Evolutionary conservation across 495 filamentous ascomycete species (phyloP), one percentile per base, ranked within the genome.

Genomic region (Xylaria grammica): DNA sequence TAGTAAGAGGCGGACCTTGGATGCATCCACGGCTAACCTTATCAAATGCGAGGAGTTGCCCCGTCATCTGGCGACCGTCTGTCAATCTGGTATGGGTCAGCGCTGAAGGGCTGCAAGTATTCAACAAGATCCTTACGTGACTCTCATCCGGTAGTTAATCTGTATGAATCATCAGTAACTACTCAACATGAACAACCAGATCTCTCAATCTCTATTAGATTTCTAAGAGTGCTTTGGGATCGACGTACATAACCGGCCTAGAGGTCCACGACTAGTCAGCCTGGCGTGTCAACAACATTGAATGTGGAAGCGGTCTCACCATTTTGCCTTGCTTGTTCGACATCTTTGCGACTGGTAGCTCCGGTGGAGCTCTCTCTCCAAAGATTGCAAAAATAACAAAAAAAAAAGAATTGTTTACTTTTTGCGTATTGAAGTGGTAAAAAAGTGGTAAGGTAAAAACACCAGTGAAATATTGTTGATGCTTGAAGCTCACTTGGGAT

Each of bases 241-340:
- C 44, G 54, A 88, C 93, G 82, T 90, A 99, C 95, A 81, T 96
- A 92, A 80, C 96, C 96, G 90, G 91, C 89, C 95, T 99, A 86
- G 66, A 69, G 72, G 56, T 74, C 63, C 70, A 73, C 74, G 70
- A 73, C 70, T 77, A 74, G 89, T 97, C 84, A 96, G 92, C 87
- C 82, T 82, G 79, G 72, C 72, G 78, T 82, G 86, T 90, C 83
- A 90, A 87, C 84, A 78, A 66, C 60, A 69, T 74, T 74, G n/a
- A 77, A 75, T 75, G 80, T 38, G 65, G 61, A 78, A 67, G 67
- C 68, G 72, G 63, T 71, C 60, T 89, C 83, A 98, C 95, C 95
- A 99, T 98, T 85, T 97, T 97, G 77, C 95, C 95, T 75, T 97
- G 92, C 77, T 96, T 96, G 85, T 97, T 97, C 89, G 96, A 94